Percentiles rank a stretch among this genome's conserved stretches.
Evolutionary conservation across 345 rosid species (phyloP).

Genomic region (Rhizophora mangle): DNA sequence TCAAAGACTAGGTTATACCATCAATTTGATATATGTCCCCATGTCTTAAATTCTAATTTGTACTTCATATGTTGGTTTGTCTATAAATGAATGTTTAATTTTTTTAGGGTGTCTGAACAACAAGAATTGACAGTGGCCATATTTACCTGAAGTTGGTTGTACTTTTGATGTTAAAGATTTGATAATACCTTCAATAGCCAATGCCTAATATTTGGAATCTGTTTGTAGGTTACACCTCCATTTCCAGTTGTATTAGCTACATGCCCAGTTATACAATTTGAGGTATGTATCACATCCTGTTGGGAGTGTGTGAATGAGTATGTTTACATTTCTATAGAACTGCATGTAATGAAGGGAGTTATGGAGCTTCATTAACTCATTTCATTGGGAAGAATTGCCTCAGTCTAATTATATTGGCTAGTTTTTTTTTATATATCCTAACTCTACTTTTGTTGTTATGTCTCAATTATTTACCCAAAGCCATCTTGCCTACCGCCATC

Average conservation of each 20-base stretch:
- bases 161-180: slow-evolving; percentile 3
- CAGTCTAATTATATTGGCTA: neutral
- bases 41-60: neutral
- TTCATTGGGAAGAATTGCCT: neutral
- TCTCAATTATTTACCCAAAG: slow-evolving; percentile 31
- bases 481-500: slow-evolving; percentile 59
- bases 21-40: neutral
- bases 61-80: neutral
- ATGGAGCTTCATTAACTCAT: neutral
- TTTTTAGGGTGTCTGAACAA: neutral
- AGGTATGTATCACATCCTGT: slow-evolving; percentile 46
- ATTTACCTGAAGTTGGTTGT: neutral
- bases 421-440: neutral
- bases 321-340: neutral
- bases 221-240: slow-evolving; percentile 71
- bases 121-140: neutral
- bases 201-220: slow-evolving; percentile 28
- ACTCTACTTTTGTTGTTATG: slow-evolving; percentile 5
- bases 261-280: slow-evolving; percentile 66
- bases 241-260: slow-evolving; percentile 61
- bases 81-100: neutral
- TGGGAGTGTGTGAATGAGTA: neutral
- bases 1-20: neutral
- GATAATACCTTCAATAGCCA: neutral
- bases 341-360: neutral